phyloP scores from a whole-genome alignment of 2,329 filamentous ascomycete species.

The Epicoccum sorghinum region DNA sequence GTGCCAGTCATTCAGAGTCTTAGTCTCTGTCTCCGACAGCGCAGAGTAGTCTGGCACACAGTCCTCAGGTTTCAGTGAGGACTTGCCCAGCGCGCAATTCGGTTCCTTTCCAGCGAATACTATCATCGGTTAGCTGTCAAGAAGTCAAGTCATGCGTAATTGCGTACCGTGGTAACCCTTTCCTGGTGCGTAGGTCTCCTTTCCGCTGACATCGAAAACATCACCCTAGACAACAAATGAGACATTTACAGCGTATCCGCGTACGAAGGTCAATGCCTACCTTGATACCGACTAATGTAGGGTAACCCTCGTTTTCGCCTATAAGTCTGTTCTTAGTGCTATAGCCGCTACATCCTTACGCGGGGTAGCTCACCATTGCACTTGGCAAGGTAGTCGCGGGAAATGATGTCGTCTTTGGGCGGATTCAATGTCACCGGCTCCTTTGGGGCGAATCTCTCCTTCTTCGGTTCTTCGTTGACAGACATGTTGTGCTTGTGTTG shows the following conservation, averaged over 20 bases:
- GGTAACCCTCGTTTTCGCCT: conserved; percentile 69
- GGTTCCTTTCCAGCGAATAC: conserved; percentile 97
- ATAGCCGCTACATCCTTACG: neutral
- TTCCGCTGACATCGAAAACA: conserved; percentile 92
- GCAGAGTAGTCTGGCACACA: conserved; percentile 81
- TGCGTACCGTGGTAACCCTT: conserved; percentile 83
- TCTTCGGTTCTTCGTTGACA: conserved; percentile 41
- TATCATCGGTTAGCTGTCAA: conserved; percentile 46
- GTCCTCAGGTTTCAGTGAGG: conserved; percentile 84
- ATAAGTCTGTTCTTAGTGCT: conserved; percentile 5
- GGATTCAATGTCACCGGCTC: conserved; percentile 74
- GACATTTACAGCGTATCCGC: neutral
- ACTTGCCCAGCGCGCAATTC: conserved; percentile 86
- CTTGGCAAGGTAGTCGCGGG: conserved; percentile 76
- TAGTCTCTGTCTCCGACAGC: conserved; percentile 83
- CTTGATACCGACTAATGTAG: conserved; percentile 67
- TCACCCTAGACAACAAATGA: conserved; percentile 67
- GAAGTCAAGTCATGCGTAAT: neutral
- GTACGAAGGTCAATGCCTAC: conserved; percentile 31
- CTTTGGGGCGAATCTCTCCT: conserved; percentile 77
- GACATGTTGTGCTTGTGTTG: conserved; percentile 32
- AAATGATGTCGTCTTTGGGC: conserved; percentile 87
- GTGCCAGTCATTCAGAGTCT: conserved; percentile 86
- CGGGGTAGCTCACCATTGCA: conserved; percentile 72
- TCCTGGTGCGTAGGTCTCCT: conserved; percentile 81